phyloP scores from a whole-genome alignment of 2,329 filamentous ascomycete species.

The Colletotrichum sp. region DNA sequence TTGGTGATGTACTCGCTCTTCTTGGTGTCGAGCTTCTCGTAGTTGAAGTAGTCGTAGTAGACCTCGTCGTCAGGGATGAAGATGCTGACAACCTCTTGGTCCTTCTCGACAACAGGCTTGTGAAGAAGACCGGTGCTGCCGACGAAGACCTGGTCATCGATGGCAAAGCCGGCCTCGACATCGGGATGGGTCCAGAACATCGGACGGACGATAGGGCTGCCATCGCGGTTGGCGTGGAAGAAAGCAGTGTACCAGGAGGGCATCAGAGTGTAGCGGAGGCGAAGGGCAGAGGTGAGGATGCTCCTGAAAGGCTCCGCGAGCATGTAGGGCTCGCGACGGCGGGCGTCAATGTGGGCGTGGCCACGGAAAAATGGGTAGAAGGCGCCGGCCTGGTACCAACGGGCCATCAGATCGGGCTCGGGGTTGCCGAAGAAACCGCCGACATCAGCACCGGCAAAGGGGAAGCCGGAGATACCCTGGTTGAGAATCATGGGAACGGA shows the following conservation, averaged over 20 bases:
- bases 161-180: constrained; percentile 83
- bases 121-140: constrained; percentile 88
- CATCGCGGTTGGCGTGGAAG: constrained; percentile 82
- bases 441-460: constrained; percentile 93
- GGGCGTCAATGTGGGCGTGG: constrained; percentile 95
- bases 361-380: constrained; percentile 99
- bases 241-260: constrained; percentile 98
- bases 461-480: constrained; percentile 90
- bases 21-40: constrained; percentile 71
- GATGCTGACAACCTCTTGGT: constrained; percentile 73
- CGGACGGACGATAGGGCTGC: constrained; percentile 86
- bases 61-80: constrained; percentile 88
- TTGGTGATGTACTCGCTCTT: constrained; percentile 74
- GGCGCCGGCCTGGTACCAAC: constrained; percentile 96
- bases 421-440: constrained; percentile 99
- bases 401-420: constrained; percentile 84
- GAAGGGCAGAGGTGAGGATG: constrained; percentile 87
- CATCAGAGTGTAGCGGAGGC: constrained; percentile 86
- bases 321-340: constrained; percentile 92
- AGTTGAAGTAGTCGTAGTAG: constrained; percentile 97
- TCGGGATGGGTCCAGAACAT: constrained; percentile 92
- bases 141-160: constrained; percentile 94
- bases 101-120: constrained; percentile 86
- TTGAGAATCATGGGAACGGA: constrained; percentile 93
- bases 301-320: constrained; percentile 81